Evolutionary conservation across 2,329 filamentous ascomycete species (phyloP).

Genomic region (Fusarium palustre): DNA sequence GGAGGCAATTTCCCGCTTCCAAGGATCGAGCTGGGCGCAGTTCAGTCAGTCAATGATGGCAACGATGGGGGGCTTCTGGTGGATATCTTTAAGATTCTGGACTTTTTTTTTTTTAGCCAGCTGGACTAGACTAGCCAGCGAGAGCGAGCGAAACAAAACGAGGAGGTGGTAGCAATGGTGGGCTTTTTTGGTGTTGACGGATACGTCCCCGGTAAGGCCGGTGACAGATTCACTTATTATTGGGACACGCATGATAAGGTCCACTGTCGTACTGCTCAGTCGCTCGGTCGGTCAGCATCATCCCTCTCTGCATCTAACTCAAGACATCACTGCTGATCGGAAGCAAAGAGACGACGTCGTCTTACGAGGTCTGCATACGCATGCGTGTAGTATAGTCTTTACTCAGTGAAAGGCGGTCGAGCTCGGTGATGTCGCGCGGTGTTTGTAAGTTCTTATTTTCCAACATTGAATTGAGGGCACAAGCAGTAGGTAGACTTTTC

Average conservation of each 20-base stretch:
- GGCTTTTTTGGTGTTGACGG: conserved; percentile 23
- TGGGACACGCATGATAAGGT: conserved; percentile 31
- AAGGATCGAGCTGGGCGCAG: not conserved
- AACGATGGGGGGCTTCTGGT: conserved; percentile 18
- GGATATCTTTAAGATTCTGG: conserved; percentile 31
- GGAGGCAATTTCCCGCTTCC: not conserved
- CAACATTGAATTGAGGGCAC: not conserved
- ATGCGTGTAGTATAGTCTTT: not conserved
- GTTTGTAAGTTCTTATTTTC: not conserved
- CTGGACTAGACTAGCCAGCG: not conserved
- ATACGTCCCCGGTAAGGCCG: conserved; percentile 32
- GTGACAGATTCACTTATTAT: conserved; percentile 33
- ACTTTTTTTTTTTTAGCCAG: conserved; percentile 12
- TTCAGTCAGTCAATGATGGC: conserved; percentile 23
- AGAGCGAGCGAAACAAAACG: conserved; percentile 23
- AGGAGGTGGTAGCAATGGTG: conserved; percentile 28
- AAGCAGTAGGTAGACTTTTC: not conserved
- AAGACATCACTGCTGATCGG: conserved; percentile 26
- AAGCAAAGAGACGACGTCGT: conserved; percentile 21
- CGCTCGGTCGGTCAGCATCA: conserved; percentile 26
- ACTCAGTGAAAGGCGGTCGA: not conserved
- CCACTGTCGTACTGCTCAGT: conserved; percentile 15
- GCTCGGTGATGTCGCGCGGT: not conserved
- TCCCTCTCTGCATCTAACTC: conserved; percentile 7
- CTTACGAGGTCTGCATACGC: conserved; percentile 23